A percentile compares a stretch with the other conserved stretches of the same genome.
These are phyloP conservation scores for Arthrinium puccinioides DNA, from an alignment of 2,329 filamentous ascomycete genomes.

Conservation along the genomic window DNA sequence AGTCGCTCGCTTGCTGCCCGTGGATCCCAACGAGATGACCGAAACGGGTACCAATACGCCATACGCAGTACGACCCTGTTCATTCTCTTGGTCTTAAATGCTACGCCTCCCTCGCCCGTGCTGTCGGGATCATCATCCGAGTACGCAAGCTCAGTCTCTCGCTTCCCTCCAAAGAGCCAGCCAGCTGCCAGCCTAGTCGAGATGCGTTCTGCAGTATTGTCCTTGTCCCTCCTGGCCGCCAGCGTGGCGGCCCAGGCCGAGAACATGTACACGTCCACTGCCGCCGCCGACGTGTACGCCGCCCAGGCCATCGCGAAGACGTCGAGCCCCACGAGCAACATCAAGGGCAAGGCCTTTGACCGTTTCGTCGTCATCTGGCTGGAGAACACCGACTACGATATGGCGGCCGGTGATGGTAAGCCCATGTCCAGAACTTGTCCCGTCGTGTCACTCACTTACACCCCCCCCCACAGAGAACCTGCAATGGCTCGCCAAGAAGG, in stretches of 20 bases:
- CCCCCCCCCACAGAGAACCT: slow-evolving; percentile 36
- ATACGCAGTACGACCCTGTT: too few relatives aligned
- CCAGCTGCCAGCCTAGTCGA: background rate
- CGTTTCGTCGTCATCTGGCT: slow-evolving; percentile 69
- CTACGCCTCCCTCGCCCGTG: too few relatives aligned
- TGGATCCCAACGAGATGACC: too few relatives aligned
- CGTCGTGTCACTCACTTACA: slow-evolving; percentile 1
- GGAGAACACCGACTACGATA: slow-evolving; percentile 67
- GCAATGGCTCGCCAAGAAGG: slow-evolving; percentile 49
- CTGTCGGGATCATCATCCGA: too few relatives aligned
- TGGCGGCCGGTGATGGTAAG: slow-evolving; percentile 55
- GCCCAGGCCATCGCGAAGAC: slow-evolving; percentile 55
- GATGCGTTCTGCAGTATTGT: slow-evolving; percentile 17
- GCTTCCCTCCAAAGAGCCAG: too few relatives aligned
- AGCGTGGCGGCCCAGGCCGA: slow-evolving; percentile 12
- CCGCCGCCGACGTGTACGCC: slow-evolving; percentile 39
- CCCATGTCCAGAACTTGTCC: slow-evolving; percentile 8
- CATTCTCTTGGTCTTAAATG: too few relatives aligned
- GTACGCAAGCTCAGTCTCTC: slow-evolving; percentile 1
- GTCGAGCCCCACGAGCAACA: slow-evolving; percentile 51
- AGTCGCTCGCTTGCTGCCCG: too few relatives aligned
- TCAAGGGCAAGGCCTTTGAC: slow-evolving; percentile 66
- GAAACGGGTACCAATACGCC: too few relatives aligned
- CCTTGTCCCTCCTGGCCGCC: slow-evolving; percentile 13
- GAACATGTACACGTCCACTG: slow-evolving; percentile 42